Evolutionary conservation across 1,284 basidiomycete genomes (phyloP), one percentile per base, ranked within the genome.

Genomic region (Naganishia liquefaciens): DNA sequence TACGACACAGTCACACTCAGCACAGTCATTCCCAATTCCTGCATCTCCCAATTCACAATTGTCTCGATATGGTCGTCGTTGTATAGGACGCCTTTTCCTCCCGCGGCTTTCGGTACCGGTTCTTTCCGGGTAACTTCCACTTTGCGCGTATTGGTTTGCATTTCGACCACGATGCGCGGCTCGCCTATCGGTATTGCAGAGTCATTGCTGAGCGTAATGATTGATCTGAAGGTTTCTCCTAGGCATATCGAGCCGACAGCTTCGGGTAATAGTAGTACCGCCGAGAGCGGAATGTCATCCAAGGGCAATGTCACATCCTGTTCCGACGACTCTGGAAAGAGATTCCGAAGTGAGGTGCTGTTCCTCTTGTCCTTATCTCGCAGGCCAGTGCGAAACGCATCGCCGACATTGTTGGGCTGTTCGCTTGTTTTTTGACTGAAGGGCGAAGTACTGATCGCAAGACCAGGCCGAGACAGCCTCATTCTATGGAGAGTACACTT

Each of bases 151-250:
- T 74, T 73, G 11, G 67, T 70, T 62, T 77, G 76, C 10, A 77
- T 64, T 64, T 77, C 77, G 40, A 75, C 66, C 72, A 77, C 75
- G 73, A 78, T 77, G 66, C 70, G 72, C 15, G 73, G 74, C 5
- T 75, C 75, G 23, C 65, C 60, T 2, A 78, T 73, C 4, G 67
- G 66, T 27, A 46, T 17, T 3, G 42, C 19, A n/a, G 68, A 64
- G 2, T 69, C 69, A 60, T 76, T 77, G 53, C 66, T 57, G 39
- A 79, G 68, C 2, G 65, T 61, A 13, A 79, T 49, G 1, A 51
- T 5, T 1, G 74, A 62, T 23, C 44, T 13, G 28, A 79, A 64
- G 0, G 66, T 68, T 30, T 76, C 72, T 39, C 77, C 77, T 0
- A 79, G 71, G 0, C 69, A 70, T 21, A 73, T 68, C 19, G 55